Evolutionary conservation across 2,329 filamentous ascomycete genomes (phyloP).

Genomic region (Beauveria sp.): DNA sequence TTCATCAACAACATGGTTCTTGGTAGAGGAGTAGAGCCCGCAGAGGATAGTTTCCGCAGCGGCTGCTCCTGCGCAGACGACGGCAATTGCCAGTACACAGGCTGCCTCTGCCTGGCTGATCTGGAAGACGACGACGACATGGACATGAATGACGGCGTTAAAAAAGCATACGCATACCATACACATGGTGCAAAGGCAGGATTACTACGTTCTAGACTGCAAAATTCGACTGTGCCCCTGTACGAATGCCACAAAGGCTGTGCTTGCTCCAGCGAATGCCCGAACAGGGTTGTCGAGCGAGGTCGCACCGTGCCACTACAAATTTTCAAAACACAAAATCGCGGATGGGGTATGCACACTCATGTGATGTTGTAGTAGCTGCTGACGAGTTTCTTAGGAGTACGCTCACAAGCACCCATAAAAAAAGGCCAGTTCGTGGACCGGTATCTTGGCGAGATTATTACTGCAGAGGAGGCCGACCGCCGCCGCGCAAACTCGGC

Average conservation of each 20-base stretch:
- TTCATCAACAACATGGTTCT: conserved; percentile 61
- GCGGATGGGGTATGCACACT: conserved; percentile 61
- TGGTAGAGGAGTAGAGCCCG: conserved; percentile 49
- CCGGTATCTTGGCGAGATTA: conserved; percentile 66
- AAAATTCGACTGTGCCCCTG: conserved; percentile 53
- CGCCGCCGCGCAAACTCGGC: conserved; percentile 50
- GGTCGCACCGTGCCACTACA: conserved; percentile 64
- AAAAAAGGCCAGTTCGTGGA: conserved; percentile 72
- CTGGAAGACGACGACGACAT: conserved; percentile 37
- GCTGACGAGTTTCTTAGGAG: conserved; percentile 32
- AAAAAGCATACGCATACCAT: conserved; percentile 56
- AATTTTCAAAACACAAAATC: conserved; percentile 64
- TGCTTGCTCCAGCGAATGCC: conserved; percentile 55
- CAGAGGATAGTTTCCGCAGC: conserved; percentile 53
- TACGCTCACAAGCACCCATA: conserved; percentile 57
- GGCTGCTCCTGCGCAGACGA: conserved; percentile 61
- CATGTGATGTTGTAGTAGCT: not conserved
- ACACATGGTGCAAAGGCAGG: conserved; percentile 43
- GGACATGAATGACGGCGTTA: conserved; percentile 12
- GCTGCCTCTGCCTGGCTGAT: conserved; percentile 63
- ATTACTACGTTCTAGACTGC: conserved; percentile 42
- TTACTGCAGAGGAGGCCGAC: conserved; percentile 57
- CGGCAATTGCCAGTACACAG: conserved; percentile 58
- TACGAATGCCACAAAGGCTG: conserved; percentile 76
- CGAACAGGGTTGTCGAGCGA: conserved; percentile 69